phyloP scores from a whole-genome alignment of 23 red algal genomes.

The Agarophyton chilense region DNA sequence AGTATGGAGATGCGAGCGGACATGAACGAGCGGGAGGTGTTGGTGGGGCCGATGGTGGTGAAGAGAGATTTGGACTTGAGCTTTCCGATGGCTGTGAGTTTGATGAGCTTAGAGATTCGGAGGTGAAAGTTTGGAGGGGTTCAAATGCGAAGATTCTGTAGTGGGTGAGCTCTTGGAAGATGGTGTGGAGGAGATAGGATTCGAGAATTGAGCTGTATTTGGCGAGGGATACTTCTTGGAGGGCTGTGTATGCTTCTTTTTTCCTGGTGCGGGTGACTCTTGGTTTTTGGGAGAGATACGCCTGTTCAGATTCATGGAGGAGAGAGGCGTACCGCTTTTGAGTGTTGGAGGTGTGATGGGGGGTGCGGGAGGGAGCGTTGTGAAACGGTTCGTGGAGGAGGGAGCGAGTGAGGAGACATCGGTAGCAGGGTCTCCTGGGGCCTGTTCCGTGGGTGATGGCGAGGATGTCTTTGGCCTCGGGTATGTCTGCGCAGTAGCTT shows the following conservation, averaged over 20 bases:
- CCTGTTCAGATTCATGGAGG: background rate
- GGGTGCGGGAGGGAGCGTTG: no score
- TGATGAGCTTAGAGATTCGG: background rate
- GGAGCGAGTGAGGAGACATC: no score
- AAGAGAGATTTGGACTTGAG: background rate
- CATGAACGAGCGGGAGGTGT: background rate
- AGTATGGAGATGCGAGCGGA: background rate
- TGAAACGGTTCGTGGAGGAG: no score
- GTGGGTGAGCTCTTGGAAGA: background rate
- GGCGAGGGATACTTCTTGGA: no score
- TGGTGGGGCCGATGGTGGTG: background rate
- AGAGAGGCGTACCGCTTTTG: no score
- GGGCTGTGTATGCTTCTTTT: no score
- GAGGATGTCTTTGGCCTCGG: no score
- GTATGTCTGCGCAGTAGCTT: no score
- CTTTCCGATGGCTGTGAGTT: background rate
- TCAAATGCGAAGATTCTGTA: slow-evolving; percentile 13
- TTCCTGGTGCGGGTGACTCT: no score
- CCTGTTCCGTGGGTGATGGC: no score
- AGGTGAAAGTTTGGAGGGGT: background rate
- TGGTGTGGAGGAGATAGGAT: background rate
- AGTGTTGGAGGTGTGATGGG: background rate
- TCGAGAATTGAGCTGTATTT: background rate
- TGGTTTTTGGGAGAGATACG: background rate
- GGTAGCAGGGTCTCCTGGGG: background rate